Evolutionary conservation across 768 basidiomycete species (phyloP).

Genomic region (Pleurotus sapidus): DNA sequence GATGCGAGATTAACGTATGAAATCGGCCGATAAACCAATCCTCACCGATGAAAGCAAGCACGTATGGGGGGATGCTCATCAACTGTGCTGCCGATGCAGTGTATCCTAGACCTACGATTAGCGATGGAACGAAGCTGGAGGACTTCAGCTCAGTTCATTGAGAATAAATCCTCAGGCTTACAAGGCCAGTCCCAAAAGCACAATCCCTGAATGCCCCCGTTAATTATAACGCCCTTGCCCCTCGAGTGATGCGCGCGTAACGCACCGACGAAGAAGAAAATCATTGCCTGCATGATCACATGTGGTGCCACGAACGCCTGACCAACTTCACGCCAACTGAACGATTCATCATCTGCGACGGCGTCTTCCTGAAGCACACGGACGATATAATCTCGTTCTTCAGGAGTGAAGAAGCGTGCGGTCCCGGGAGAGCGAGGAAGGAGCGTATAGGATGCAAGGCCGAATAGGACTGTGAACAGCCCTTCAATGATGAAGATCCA

Average conservation of each 20-base stretch:
- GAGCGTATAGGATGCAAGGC: constrained; percentile 44
- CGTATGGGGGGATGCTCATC: constrained; percentile 60
- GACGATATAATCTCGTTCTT: constrained; percentile 49
- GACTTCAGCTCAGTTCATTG: not conserved
- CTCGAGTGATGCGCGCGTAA: not conserved
- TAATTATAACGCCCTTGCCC: no score
- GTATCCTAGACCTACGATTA: constrained; percentile 64
- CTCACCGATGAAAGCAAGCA: constrained; percentile 35
- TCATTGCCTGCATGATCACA: constrained; percentile 45
- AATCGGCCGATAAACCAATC: no score
- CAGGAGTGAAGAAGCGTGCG: constrained; percentile 46
- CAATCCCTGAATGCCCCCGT: constrained; percentile 25
- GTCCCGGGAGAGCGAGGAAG: constrained; percentile 41
- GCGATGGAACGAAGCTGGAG: constrained; percentile 66
- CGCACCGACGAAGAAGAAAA: constrained; percentile 52
- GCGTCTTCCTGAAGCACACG: constrained; percentile 38
- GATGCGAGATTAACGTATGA: no score
- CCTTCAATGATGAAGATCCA: constrained; percentile 74
- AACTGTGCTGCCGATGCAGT: constrained; percentile 52
- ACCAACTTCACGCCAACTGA: constrained; percentile 56
- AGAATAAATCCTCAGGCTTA: constrained; percentile 21
- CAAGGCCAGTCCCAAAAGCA: constrained; percentile 48
- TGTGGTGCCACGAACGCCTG: constrained; percentile 50
- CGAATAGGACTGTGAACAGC: constrained; percentile 58
- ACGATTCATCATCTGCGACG: constrained; percentile 36